Evolutionary conservation across 2,329 filamentous ascomycete species (phyloP).

Genomic region (Penicillium psychrosexuale): DNA sequence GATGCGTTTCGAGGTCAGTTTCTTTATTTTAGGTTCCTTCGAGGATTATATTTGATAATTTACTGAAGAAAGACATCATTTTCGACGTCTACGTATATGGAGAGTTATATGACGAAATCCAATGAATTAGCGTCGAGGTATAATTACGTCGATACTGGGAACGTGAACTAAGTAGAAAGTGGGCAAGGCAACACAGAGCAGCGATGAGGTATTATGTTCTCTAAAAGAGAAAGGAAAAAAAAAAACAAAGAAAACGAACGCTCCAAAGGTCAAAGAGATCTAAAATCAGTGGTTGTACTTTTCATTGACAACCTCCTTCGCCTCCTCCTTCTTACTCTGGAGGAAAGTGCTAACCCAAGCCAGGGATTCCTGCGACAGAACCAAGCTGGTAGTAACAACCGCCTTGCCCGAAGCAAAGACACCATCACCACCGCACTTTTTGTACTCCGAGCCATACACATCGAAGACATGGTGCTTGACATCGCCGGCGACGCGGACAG

Average conservation of each 20-base stretch:
- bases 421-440: conserved; percentile 53
- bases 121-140: neutral
- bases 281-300: conserved; percentile 31
- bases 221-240: conserved; percentile 13
- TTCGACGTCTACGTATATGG: neutral
- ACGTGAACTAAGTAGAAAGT: conserved; percentile 1
- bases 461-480: conserved; percentile 48
- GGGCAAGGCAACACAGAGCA: neutral
- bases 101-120: neutral
- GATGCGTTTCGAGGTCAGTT: neutral
- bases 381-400: conserved; percentile 62
- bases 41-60: neutral
- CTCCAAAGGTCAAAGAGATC: conserved; percentile 4
- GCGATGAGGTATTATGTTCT: conserved; percentile 24
- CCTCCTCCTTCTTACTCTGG: conserved; percentile 60
- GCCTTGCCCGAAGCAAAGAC: conserved; percentile 69
- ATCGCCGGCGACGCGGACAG: conserved; percentile 60
- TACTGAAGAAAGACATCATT: neutral
- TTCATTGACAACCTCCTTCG: conserved; percentile 55
- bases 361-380: conserved; percentile 64
- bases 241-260: neutral
- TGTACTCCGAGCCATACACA: conserved; percentile 46
- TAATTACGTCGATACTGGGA: neutral
- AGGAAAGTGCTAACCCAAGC: conserved; percentile 60
- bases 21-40: neutral